A percentile compares a stretch with the other conserved stretches of the same genome.
These are phyloP conservation scores for barley (Hordeum vulgare) DNA, from an alignment of 176 grass and related monocot species.

Conservation along the genomic window MorexV3_pseudomolecules_assembly NC_058518.1:452935133-452935632, in stretches of 20 bases:
- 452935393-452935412: conserved; percentile 96
- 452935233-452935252: conserved; percentile 57
- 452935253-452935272: conserved; percentile 62
- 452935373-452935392: conserved; percentile 98
- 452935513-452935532: conserved; percentile 77
- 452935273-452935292: conserved; percentile 76
- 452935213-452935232: conserved; percentile 71
- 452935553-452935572: conserved; percentile 95
- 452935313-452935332: conserved; percentile 55
- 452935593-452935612: conserved; percentile 86
- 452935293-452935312: conserved; percentile 90
- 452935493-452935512: conserved; percentile 86
- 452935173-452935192: conserved; percentile 82
- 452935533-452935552: conserved; percentile 96
- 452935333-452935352: conserved; percentile 84
- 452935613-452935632: conserved; percentile 94
- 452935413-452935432: conserved; percentile 88
- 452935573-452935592: conserved; percentile 82
- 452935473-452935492: conserved; percentile 91
- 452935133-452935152: conserved; percentile 71
- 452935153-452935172: conserved; percentile 58
- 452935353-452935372: conserved; percentile 89
- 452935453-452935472: conserved; percentile 87
- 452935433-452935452: conserved; percentile 79
- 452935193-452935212: conserved; percentile 93